Evolutionary conservation across 2,329 filamentous ascomycete species (phyloP).

Genomic region (Penicillium frequentans): DNA sequence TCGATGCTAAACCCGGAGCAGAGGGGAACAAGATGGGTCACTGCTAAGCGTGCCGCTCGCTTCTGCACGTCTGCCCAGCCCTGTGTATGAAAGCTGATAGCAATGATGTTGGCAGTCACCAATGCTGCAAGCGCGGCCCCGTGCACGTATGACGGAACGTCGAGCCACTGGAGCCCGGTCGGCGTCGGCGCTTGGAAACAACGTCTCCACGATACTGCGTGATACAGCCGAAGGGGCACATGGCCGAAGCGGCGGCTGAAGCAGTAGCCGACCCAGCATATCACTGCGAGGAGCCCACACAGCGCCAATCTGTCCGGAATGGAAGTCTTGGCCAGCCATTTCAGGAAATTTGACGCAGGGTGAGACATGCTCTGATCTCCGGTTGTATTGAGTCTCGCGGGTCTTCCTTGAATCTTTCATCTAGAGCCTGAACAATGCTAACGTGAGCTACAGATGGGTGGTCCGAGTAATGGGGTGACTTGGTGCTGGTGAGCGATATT

Average conservation of each 20-base stretch:
- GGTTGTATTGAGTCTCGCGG: too few relatives aligned
- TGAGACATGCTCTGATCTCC: too few relatives aligned
- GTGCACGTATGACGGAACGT: neutral
- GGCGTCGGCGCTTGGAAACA: neutral
- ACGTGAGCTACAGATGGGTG: too few relatives aligned
- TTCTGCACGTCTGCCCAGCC: neutral
- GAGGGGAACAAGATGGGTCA: neutral
- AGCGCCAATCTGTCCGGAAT: too few relatives aligned
- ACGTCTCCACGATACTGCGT: neutral
- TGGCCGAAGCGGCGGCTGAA: neutral
- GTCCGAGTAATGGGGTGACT: too few relatives aligned
- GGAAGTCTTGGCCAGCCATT: too few relatives aligned
- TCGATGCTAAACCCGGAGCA: neutral
- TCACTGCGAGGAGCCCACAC: too few relatives aligned
- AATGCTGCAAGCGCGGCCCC: neutral
- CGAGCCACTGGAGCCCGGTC: neutral
- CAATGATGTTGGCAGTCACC: neutral
- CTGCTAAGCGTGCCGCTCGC: neutral
- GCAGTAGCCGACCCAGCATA: neutral
- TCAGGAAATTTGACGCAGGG: too few relatives aligned
- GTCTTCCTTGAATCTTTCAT: too few relatives aligned
- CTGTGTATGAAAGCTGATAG: neutral
- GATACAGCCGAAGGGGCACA: neutral
- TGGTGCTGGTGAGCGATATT: too few relatives aligned
- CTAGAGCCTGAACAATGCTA: too few relatives aligned